Base-by-base conservation (phyloP, 2,329 filamentous ascomycete species). In the Trichoderma sp. region DNA sequence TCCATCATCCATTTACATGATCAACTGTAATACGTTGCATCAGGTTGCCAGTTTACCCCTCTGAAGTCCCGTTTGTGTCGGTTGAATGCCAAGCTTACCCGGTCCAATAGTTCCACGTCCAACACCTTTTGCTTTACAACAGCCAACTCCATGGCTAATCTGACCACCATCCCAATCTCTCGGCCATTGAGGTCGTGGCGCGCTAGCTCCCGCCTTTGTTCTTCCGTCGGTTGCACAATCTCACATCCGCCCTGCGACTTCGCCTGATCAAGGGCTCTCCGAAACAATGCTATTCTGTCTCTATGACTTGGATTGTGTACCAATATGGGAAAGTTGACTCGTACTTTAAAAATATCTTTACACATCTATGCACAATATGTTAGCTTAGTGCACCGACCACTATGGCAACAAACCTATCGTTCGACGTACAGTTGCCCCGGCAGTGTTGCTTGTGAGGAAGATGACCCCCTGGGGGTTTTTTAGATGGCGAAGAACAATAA, bases 391-490 rank as follows among this genome's bases (percentile, higher is more conserved):
- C 19, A 56, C 37, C 25, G 4, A n/a, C 29, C 29, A 6, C 17
- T 17, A n/a, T 19, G 29, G 27, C n/a, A 34, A 7, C 7, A 7
- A n/a, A n/a, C n/a, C n/a, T n/a, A 29, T 29, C 29, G 29, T 29
- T 29, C 29, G 7, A 29, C 29, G 6, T 32, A 34, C 32, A 77
- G 78, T 61, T 75, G 84, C 84, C 80, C 91, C 87, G 1, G 96
- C 92, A 1, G 93, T 88, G 76, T 97, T 97, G 2, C 93, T 97
- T 0, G 93, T 97, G 29, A 97, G 79, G 81, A 97, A 96, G 5
- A 97, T 78, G 64, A 97, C 96, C 3, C 93, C 93, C 75, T 96
- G 92, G 80, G 96, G 97, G 77, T 97, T 97, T 78, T 97, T 94
- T 0, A 97, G 83, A 67, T 94, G 84, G 0, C 93, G 89, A 2